Conservation (phyloP, 305 asterid species). For the Plantago rigida region DNA sequence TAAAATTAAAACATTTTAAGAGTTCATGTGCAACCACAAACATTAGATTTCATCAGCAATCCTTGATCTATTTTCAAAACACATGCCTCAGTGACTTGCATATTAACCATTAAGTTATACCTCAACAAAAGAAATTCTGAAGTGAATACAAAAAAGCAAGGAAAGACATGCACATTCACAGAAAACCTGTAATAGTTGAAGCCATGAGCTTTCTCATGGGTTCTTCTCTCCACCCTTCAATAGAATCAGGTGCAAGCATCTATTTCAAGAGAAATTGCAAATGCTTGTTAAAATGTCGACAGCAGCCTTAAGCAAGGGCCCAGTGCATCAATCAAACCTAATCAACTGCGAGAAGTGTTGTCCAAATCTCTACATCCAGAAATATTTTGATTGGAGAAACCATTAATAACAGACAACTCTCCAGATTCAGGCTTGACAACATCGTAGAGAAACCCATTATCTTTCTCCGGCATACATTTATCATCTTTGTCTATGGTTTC, state of each 20-base stretch:
- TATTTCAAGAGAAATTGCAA: conserved; percentile 6
- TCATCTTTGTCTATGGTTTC: conserved; percentile 42
- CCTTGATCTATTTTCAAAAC: background rate
- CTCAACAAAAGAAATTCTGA: conserved; percentile 34
- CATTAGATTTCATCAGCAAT: background rate
- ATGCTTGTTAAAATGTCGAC: background rate
- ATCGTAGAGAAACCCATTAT: conserved; percentile 81
- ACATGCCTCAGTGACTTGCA: no score
- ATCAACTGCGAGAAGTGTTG: conserved; percentile 41
- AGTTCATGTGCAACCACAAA: background rate
- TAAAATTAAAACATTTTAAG: background rate
- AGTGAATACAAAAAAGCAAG: conserved; percentile 28
- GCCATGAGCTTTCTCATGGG: no score
- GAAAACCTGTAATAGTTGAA: no score
- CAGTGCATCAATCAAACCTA: conserved; percentile 27
- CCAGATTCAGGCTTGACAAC: conserved; percentile 45
- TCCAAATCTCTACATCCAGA: conserved; percentile 45
- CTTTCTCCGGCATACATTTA: conserved; percentile 36
- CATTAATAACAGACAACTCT: conserved; percentile 45
- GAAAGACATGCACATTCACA: conserved; percentile 29
- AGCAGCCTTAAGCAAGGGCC: conserved; percentile 34
- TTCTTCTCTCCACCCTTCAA: conserved; percentile 32
- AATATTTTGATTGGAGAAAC: conserved; percentile 39
- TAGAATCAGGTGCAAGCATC: conserved; percentile 32
- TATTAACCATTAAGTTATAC: conserved; percentile 21